Conservation (phyloP, 1,284 basidiomycete species). For the Trichosporon ovoides region DNA sequence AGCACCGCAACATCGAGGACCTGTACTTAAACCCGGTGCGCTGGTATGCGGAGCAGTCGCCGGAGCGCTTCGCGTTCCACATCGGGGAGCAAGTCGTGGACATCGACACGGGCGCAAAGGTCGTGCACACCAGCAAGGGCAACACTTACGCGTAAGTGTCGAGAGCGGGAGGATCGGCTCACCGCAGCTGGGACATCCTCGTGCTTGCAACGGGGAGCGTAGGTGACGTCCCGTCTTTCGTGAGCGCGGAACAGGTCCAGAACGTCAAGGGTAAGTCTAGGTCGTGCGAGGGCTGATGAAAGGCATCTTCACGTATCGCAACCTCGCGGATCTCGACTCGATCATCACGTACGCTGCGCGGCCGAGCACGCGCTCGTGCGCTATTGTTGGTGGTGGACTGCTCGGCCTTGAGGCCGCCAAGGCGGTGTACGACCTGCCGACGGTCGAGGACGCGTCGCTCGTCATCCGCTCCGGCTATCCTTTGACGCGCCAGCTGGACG, state of each 20-base stretch:
- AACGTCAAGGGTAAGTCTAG: conserved; percentile 12
- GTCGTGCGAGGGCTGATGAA: conserved; percentile 30
- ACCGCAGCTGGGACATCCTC: conserved; percentile 59
- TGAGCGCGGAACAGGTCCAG: conserved; percentile 51
- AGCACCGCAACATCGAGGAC: conserved; percentile 60
- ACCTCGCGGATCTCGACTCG: conserved; percentile 60
- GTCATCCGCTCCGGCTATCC: conserved; percentile 61
- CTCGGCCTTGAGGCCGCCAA: conserved; percentile 71
- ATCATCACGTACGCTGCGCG: conserved; percentile 58
- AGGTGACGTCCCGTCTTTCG: conserved; percentile 62
- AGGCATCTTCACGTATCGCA: conserved; percentile 69
- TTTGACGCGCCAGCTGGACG: conserved; percentile 66
- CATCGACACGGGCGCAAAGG: conserved; percentile 53
- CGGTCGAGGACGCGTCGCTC: conserved; percentile 49
- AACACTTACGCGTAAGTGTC: conserved; percentile 24
- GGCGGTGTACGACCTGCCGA: conserved; percentile 60
- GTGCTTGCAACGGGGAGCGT: conserved; percentile 68
- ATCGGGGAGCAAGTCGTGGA: conserved; percentile 56
- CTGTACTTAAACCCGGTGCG: conserved; percentile 58
- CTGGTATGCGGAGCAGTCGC: conserved; percentile 58
- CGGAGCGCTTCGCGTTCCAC: conserved; percentile 55
- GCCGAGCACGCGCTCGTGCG: conserved; percentile 52
- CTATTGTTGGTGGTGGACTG: conserved; percentile 63
- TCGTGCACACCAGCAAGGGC: conserved; percentile 54
- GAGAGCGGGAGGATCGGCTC: neutral